Percentiles rank a stretch among this genome's conserved stretches.
Evolutionary conservation across 2,329 filamentous ascomycete species (phyloP).

Genomic region (Fusarium sulawesiense): DNA sequence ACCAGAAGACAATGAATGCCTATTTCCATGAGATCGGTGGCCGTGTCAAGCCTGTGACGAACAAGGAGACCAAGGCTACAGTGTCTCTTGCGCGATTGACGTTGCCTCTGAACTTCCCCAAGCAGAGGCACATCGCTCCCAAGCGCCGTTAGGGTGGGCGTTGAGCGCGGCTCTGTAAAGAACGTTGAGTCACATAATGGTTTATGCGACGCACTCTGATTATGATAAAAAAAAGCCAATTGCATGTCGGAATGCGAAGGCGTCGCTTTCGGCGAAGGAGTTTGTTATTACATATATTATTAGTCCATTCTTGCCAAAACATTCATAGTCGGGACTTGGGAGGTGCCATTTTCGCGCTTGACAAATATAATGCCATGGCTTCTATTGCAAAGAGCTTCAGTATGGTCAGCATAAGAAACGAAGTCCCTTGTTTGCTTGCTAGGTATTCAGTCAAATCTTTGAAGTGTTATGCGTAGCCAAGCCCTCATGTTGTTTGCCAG

Average conservation of each 20-base stretch:
- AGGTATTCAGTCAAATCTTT: not conserved
- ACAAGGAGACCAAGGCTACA: conserved; percentile 68
- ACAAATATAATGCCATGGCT: not conserved
- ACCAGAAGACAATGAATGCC: conserved; percentile 75
- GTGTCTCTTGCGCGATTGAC: conserved; percentile 74
- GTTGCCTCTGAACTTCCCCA: conserved; percentile 86
- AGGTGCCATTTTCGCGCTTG: not conserved
- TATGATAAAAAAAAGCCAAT: conserved; percentile 25
- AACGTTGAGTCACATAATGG: not conserved
- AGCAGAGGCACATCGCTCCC: conserved; percentile 56
- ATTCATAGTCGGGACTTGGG: not conserved
- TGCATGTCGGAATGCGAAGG: conserved; percentile 30
- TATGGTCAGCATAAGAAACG: not conserved
- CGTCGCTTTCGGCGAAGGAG: conserved; percentile 37
- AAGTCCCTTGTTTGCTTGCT: not conserved
- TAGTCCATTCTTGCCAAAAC: conserved; percentile 1
- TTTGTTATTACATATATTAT: conserved; percentile 20
- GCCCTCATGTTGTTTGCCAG: not conserved
- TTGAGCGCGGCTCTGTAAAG: not conserved
- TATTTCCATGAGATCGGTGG: conserved; percentile 84
- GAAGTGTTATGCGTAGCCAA: not conserved
- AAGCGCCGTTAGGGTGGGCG: conserved; percentile 39
- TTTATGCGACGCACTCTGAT: conserved; percentile 5
- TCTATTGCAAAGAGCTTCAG: not conserved
- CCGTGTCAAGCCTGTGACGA: conserved; percentile 69